Evolutionary conservation across 176 grass and related monocot species (phyloP).

Genomic region (Microstegium vimineum): DNA sequence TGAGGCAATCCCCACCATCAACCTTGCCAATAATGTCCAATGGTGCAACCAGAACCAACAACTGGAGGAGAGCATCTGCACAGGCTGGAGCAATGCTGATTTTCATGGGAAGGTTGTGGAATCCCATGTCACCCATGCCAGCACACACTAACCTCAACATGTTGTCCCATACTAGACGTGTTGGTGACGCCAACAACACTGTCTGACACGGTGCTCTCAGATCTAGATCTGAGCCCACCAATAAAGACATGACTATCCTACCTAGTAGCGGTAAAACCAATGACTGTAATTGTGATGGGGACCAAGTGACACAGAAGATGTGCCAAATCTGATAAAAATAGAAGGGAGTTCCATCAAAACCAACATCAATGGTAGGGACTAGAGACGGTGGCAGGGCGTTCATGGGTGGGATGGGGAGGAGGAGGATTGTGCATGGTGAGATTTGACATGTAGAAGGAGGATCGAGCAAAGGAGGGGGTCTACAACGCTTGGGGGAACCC

Average conservation of each 20-base stretch:
- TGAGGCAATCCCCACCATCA: not conserved
- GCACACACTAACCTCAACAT: not conserved
- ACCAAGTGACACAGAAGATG: not conserved
- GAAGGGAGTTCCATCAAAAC: not conserved
- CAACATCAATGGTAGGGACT: not conserved
- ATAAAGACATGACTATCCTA: not conserved
- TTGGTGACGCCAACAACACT: fast-evolving
- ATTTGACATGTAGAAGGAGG: not conserved
- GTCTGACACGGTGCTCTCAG: not conserved
- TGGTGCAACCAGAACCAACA: not conserved
- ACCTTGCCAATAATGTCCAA: not conserved
- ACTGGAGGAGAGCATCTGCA: not conserved
- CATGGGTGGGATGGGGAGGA: not conserved
- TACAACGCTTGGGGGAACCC: not conserved
- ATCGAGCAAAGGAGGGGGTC: not conserved
- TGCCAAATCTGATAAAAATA: not conserved
- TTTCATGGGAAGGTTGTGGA: not conserved
- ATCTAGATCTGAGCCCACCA: not conserved
- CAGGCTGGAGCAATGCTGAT: not conserved
- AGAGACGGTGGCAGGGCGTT: no score
- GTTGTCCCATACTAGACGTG: not conserved
- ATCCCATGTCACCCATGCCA: not conserved
- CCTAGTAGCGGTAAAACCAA: not conserved
- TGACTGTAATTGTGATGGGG: not conserved
- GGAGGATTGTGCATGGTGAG: not conserved